Percentiles rank a stretch among this genome's conserved stretches.
Evolutionary conservation across 163 green algal genomes (phyloP).

Genomic region (Chlorella variabilis): DNA sequence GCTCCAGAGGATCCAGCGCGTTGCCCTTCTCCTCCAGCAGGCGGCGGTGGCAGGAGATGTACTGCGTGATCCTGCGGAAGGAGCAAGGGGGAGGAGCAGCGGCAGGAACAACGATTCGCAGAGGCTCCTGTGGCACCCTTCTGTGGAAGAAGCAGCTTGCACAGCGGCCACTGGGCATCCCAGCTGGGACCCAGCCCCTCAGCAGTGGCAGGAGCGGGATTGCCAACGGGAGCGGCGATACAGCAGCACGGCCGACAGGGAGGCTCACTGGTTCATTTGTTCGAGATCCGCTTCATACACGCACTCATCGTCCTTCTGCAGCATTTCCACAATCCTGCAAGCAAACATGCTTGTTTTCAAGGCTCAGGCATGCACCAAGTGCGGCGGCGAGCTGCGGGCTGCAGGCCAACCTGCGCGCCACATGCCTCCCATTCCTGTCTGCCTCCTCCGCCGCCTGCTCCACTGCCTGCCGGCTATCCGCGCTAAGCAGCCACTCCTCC

Average conservation of each 20-base stretch:
- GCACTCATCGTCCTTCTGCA: background rate
- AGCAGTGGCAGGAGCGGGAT: no score
- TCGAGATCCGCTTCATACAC: conserved; percentile 3
- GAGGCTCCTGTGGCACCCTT: no score
- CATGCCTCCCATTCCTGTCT: conserved; percentile 5
- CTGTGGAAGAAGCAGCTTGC: no score
- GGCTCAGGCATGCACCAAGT: no score
- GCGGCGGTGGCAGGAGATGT: background rate
- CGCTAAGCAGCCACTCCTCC: background rate
- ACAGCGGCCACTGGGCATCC: no score
- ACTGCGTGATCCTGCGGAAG: conserved; percentile 10
- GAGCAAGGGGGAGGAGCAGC: no score
- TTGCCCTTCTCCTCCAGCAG: background rate
- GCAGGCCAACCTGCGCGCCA: background rate
- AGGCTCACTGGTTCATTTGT: conserved; percentile 14
- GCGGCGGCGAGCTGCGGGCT: background rate
- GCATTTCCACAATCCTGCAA: conserved; percentile 16
- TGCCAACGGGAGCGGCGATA: no score
- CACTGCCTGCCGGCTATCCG: background rate
- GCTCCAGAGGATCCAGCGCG: background rate
- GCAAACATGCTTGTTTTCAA: background rate
- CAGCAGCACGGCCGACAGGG: background rate
- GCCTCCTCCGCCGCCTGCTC: background rate
- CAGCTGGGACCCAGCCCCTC: no score
- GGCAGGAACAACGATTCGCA: no score